These are phyloP conservation scores for Clitoria ternatea DNA, from an alignment of 306 rosid genomes.

Conservation along the genomic window DNA sequence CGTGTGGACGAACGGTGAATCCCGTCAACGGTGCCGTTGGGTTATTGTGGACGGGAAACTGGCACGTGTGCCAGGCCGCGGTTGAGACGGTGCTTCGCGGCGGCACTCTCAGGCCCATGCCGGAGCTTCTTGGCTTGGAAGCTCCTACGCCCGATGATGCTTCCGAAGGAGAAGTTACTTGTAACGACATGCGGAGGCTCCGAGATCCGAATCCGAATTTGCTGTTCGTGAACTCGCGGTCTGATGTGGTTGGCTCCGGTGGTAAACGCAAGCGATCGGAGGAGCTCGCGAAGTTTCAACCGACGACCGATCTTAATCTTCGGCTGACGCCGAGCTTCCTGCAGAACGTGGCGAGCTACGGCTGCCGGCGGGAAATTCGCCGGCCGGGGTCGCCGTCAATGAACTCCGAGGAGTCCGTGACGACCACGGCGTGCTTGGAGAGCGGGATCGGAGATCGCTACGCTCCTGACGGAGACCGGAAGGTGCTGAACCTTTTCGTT, in stretches of 20 bases:
- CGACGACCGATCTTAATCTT: conserved; percentile 67
- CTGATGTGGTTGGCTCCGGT: conserved; percentile 25
- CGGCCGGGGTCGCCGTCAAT: conserved; percentile 78
- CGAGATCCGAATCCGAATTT: conserved; percentile 43
- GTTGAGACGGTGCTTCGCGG: conserved; percentile 86
- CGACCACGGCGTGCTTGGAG: conserved; percentile 64
- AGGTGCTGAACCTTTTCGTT: conserved; percentile 65
- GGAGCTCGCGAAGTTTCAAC: conserved; percentile 28
- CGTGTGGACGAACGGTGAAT: conserved; percentile 82
- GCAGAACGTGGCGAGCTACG: conserved; percentile 26
- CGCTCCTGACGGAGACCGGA: conserved; percentile 37
- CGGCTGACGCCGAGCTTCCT: conserved; percentile 51
- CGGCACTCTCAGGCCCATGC: conserved; percentile 57
- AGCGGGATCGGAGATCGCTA: conserved; percentile 40
- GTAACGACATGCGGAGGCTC: conserved; percentile 45
- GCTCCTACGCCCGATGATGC: conserved; percentile 48
- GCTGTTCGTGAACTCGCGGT: conserved; percentile 39
- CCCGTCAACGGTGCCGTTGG: conserved; percentile 91
- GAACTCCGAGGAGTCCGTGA: conserved; percentile 87
- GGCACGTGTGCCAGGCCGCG: conserved; percentile 89
- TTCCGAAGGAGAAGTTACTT: conserved; percentile 63
- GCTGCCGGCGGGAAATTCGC: conserved; percentile 40
- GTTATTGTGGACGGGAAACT: conserved; percentile 80
- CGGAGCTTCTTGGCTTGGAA: conserved; percentile 43
- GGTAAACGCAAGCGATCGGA: conserved; percentile 54